Conservation (phyloP, 2,329 filamentous ascomycete genomes). For the Venturia oleaginea region DNA sequence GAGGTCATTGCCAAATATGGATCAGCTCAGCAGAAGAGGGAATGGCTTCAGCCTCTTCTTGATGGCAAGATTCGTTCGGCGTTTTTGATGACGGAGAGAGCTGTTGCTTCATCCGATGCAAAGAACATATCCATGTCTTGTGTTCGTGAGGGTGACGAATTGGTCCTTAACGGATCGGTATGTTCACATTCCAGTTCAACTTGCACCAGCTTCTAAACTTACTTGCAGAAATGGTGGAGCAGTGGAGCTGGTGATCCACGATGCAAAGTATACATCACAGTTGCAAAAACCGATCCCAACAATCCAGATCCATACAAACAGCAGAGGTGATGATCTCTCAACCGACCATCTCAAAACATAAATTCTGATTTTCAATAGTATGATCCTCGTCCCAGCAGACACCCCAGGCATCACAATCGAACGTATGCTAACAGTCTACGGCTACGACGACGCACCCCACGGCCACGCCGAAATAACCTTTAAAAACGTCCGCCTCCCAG, state of each 20-base stretch:
- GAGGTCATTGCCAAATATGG: constrained; percentile 89
- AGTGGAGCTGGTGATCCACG: constrained; percentile 88
- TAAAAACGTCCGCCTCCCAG: constrained; percentile 79
- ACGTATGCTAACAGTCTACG: constrained; percentile 88
- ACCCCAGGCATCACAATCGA: constrained; percentile 84
- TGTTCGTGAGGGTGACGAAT: constrained; percentile 72
- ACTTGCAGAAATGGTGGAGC: constrained; percentile 92
- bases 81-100: constrained; percentile 90
- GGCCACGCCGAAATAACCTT: constrained; percentile 91
- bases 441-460: constrained; percentile 93
- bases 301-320: constrained; percentile 76
- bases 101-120: constrained; percentile 84
- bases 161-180: constrained; percentile 80
- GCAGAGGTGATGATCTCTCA: constrained; percentile 38
- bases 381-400: constrained; percentile 80
- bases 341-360: background rate
- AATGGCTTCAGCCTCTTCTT: constrained; percentile 75
- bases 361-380: constrained; percentile 43
- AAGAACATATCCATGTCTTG: constrained; percentile 86
- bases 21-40: constrained; percentile 70
- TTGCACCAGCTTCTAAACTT: background rate
- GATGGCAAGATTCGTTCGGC: constrained; percentile 79
- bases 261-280: constrained; percentile 89
- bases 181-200: constrained; percentile 18
- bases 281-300: constrained; percentile 78